Base-by-base conservation (phyloP, 2,329 filamentous ascomycete genomes). In the Paraphaeosphaeria sporulosa region DNA sequence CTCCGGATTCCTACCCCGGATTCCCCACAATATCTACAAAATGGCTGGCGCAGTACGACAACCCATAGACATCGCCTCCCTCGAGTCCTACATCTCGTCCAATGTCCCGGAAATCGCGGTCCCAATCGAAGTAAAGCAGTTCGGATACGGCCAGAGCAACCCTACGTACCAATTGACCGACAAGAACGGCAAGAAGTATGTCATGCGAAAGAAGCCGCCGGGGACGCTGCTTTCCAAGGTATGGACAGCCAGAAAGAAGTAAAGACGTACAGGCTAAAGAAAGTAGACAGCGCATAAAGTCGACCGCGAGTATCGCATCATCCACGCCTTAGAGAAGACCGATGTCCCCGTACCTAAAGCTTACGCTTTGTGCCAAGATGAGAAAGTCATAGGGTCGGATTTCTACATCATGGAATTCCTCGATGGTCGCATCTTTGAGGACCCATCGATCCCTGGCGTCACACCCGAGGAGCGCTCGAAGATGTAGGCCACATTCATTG, bases 401-500 rank as follows among this genome's bases (percentile, higher is more conserved):
- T 99, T 98, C 79, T 98, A 99, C 81, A 89, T 98, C 73, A 98
- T 99, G 95, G 89, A 93, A 76, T 98, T 95, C 76, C 84, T 98
- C 62, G 91, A 96, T 73, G 95, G 95, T 21, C 89, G 95, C 72
- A 96, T 97, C 80, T 92, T 98, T 73, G 92, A 94, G 72, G 93
- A 98, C 78, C 90, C 93, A 46, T 83, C 89, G 34, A 89, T 98
- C 75, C 94, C 93, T 2, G 90, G 83, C 13, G 87, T 93, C 13
- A 84, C 84, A 27, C 79, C 90, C 0, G 83, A 83, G 43, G 90
- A 96, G 67, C 86, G 94, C 61, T 87, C 82, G 34, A 86, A 87
- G 71, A 90, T 97, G 88, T 89, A 77, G 58, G 23, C 13, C 42
- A n/a, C 36, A 52, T 52, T n/a, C 30, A 32, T 27, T 27, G 21